Evolutionary conservation across 768 basidiomycete species (phyloP).

Genomic region (Fibroporia radiculosa): DNA sequence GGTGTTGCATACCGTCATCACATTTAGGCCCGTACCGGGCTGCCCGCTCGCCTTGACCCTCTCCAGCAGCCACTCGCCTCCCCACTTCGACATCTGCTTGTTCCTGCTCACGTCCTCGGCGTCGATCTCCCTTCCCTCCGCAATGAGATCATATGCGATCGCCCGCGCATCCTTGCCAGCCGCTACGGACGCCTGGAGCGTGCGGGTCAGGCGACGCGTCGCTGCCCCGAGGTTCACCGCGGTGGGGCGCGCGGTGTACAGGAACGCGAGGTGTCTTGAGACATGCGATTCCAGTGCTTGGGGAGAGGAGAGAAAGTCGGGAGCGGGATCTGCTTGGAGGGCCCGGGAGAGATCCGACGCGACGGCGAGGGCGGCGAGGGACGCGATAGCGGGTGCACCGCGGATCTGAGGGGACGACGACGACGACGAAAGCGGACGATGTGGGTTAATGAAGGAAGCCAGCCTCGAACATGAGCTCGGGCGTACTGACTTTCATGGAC

Average conservation of each 20-base stretch:
- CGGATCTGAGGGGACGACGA: no score
- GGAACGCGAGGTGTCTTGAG: constrained; percentile 52
- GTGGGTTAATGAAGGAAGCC: neutral
- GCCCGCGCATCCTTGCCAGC: constrained; percentile 36
- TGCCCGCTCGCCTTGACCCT: constrained; percentile 34
- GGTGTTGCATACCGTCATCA: constrained; percentile 96
- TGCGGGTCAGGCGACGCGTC: constrained; percentile 56
- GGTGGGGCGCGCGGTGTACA: constrained; percentile 87
- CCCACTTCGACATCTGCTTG: constrained; percentile 74
- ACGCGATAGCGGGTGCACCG: constrained; percentile 93
- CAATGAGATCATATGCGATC: constrained; percentile 48
- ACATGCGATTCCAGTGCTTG: constrained; percentile 48
- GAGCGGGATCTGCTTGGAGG: constrained; percentile 36
- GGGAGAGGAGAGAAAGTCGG: constrained; percentile 49
- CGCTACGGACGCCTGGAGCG: constrained; percentile 31
- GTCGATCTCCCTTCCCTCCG: constrained; percentile 68
- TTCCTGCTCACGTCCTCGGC: constrained; percentile 86
- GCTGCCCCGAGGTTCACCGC: constrained; percentile 93
- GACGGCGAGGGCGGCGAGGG: constrained; percentile 78
- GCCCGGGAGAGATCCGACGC: constrained; percentile 54
- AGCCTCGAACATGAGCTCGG: neutral
- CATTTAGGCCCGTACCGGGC: constrained; percentile 50
- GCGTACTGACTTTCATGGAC: constrained; percentile 74
- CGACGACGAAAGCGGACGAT: neutral
- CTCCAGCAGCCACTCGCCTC: constrained; percentile 78